These are phyloP conservation scores for Ogataea methylovora DNA, from an alignment of 805 yeast species.

Conservation along the genomic window DNA sequence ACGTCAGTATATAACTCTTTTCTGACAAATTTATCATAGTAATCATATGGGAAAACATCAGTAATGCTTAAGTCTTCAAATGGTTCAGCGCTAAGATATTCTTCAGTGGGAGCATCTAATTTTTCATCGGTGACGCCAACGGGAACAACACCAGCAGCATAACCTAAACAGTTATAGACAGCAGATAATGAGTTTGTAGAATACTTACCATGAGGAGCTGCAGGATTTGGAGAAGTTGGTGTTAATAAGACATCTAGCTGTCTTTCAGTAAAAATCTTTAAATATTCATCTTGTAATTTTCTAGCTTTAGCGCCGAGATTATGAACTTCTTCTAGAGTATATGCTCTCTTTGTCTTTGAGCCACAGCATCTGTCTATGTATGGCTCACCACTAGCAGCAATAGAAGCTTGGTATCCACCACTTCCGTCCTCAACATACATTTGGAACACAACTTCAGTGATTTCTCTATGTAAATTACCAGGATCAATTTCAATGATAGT, in stretches of 20 bases:
- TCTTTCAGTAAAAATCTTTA: constrained; percentile 3
- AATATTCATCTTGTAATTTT: constrained; percentile 1
- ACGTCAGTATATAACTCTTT: background rate
- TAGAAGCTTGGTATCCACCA: background rate
- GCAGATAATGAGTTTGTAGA: constrained; percentile 1
- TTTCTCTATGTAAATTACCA: constrained; percentile 3
- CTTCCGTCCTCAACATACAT: constrained; percentile 2
- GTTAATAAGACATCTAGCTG: constrained; percentile 2
- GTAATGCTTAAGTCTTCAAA: too few relatives aligned
- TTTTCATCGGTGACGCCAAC: background rate
- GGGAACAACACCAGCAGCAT: constrained; percentile 1
- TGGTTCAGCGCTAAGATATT: background rate
- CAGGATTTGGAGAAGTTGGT: constrained; percentile 2
- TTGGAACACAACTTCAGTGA: constrained; percentile 4
- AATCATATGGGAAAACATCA: too few relatives aligned
- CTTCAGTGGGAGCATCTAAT: background rate
- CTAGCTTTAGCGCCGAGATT: constrained; percentile 2
- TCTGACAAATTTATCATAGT: background rate
- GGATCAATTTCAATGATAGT: background rate
- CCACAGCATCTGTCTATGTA: constrained; percentile 3
- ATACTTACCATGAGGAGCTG: constrained; percentile 1
- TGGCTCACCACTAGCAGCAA: constrained; percentile 5
- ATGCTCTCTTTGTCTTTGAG: background rate
- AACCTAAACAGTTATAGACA: constrained; percentile 1
- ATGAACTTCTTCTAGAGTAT: constrained; percentile 3